Conservation (phyloP, 2,329 filamentous ascomycete genomes). For the Knufia fluminis region DNA sequence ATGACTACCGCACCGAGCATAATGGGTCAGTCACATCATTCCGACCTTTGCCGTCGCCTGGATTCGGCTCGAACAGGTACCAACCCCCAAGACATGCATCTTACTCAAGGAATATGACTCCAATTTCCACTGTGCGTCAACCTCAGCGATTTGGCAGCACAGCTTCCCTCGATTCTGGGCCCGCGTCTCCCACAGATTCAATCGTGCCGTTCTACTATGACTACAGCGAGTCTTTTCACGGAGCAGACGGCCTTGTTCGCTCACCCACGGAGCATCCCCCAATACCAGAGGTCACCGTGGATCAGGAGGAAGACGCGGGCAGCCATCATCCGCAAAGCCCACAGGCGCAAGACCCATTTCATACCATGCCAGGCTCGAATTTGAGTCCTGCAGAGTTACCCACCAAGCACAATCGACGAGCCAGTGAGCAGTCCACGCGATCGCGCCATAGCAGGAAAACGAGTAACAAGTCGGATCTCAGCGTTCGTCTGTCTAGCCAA, state of each 20-base stretch:
- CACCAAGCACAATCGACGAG: slow-evolving; percentile 17
- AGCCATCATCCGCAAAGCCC: neutral
- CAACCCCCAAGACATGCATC: neutral
- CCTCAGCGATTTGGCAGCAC: neutral
- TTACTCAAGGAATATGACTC: neutral
- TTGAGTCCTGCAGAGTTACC: slow-evolving; percentile 20
- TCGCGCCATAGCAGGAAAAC: slow-evolving; percentile 5
- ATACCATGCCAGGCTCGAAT: slow-evolving; percentile 19
- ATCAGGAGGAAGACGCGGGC: neutral
- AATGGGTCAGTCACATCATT: slow-evolving; percentile 19
- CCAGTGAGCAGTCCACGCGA: slow-evolving; percentile 18
- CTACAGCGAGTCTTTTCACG: slow-evolving; percentile 22
- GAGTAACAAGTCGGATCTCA: neutral
- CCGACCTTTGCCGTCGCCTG: slow-evolving; percentile 17
- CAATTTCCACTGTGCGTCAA: neutral
- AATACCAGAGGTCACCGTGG: slow-evolving; percentile 11
- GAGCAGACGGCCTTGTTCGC: slow-evolving; percentile 6
- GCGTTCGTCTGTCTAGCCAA: neutral
- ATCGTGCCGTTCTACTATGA: slow-evolving; percentile 22
- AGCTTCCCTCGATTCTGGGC: neutral
- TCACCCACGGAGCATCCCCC: slow-evolving; percentile 15
- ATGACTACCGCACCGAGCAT: slow-evolving; percentile 17
- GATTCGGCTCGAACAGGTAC: neutral
- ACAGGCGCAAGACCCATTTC: slow-evolving; percentile 13
- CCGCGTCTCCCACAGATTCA: slow-evolving; percentile 18